Conservation (phyloP, 1,139 yeast genomes). For the Arxiozyma bovina region DNA sequence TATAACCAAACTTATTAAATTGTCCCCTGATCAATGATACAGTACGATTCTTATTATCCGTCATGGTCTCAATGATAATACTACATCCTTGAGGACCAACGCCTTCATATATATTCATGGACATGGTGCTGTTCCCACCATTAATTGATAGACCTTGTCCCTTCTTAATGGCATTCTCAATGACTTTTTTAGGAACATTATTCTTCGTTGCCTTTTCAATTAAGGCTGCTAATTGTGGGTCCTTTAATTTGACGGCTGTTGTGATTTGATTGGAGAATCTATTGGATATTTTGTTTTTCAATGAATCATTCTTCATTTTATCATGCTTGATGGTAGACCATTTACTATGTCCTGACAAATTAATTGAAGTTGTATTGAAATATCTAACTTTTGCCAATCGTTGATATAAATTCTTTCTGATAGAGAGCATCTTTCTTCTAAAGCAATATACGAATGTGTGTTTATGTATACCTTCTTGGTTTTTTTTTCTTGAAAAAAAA, state of each 20-base stretch:
- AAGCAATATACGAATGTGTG: background rate
- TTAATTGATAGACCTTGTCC: conserved; percentile 53
- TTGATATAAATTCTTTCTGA: background rate
- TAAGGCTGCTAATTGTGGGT: conserved; percentile 63
- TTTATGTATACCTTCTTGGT: background rate
- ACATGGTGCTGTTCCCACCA: conserved; percentile 38
- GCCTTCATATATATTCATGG: conserved; percentile 64
- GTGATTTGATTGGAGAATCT: conserved; percentile 66
- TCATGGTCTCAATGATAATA: conserved; percentile 70
- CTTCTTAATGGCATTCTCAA: conserved; percentile 78
- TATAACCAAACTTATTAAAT: conserved; percentile 54
- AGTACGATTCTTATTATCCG: conserved; percentile 83
- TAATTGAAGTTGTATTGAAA: background rate
- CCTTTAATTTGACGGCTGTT: conserved; percentile 51
- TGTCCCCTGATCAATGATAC: conserved; percentile 68
- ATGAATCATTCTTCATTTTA: conserved; percentile 86
- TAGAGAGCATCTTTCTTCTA: background rate
- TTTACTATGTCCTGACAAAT: conserved; percentile 61
- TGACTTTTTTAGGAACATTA: conserved; percentile 74
- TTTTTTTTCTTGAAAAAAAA: too few relatives aligned
- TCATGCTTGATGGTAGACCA: conserved; percentile 95
- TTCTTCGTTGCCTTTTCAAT: conserved; percentile 70
- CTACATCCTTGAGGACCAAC: conserved; percentile 91
- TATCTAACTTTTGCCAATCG: background rate
- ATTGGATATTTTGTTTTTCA: conserved; percentile 60